Evolutionary conservation across 2,329 filamentous ascomycete species (phyloP).

Genomic region (Zarea fungicola): DNA sequence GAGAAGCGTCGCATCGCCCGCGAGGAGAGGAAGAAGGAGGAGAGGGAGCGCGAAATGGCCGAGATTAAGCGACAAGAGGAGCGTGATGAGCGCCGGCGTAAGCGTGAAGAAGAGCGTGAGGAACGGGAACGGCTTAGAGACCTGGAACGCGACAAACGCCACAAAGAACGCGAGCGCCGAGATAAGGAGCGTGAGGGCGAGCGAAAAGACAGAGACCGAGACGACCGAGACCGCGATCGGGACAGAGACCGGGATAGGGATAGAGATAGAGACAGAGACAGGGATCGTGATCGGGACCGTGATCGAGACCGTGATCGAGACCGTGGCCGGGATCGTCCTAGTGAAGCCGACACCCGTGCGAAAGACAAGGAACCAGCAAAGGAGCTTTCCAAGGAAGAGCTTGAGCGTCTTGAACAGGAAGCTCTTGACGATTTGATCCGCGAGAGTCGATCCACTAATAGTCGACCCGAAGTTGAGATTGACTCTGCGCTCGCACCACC

Average conservation of each 20-base stretch:
- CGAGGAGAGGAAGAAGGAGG: conserved; percentile 49
- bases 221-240: conserved; percentile 29
- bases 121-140: conserved; percentile 47
- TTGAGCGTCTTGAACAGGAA: conserved; percentile 52
- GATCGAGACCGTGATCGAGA: conserved; percentile 29
- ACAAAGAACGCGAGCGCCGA: conserved; percentile 34
- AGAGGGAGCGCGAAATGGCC: conserved; percentile 44
- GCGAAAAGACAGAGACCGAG: conserved; percentile 16
- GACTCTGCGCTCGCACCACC: conserved; percentile 52
- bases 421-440: conserved; percentile 53
- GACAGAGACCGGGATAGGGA: conserved; percentile 30
- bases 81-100: conserved; percentile 43
- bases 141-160: conserved; percentile 34
- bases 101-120: conserved; percentile 50
- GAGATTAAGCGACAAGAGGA: conserved; percentile 47
- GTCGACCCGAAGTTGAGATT: conserved; percentile 51
- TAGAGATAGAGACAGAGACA: conserved; percentile 28
- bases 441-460: conserved; percentile 48
- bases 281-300: conserved; percentile 28
- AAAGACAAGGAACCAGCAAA: conserved; percentile 36
- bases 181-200: conserved; percentile 31
- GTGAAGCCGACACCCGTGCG: conserved; percentile 27
- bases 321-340: conserved; percentile 26
- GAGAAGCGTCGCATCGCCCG: conserved; percentile 55
- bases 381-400: conserved; percentile 53